These are phyloP conservation scores for Candida wancherniae DNA, from an alignment of 805 yeast genomes.

Conservation along the genomic window DNA sequence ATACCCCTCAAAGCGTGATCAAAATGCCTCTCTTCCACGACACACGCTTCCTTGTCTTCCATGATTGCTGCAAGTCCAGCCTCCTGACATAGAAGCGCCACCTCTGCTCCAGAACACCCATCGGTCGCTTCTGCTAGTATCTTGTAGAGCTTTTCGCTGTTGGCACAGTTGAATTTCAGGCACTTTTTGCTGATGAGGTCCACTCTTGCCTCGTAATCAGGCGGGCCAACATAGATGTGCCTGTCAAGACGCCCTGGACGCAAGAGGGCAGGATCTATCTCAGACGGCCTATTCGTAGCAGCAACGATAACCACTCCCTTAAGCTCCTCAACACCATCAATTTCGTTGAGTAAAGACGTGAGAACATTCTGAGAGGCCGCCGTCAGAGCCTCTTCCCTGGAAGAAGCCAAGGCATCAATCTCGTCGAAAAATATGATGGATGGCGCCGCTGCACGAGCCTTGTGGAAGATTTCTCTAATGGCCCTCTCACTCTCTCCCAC, in stretches of 20 bases:
- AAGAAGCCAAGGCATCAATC: conserved; percentile 86
- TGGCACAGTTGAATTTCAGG: conserved; percentile 51
- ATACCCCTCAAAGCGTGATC: conserved; percentile 63
- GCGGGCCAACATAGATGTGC: conserved; percentile 89
- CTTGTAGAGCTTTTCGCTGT: conserved; percentile 40
- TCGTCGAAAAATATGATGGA: conserved; percentile 96
- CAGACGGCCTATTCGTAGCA: conserved; percentile 93
- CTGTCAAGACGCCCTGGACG: conserved; percentile 96
- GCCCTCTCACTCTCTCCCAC: conserved; percentile 97
- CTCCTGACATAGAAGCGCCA: conserved; percentile 86
- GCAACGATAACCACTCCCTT: conserved; percentile 92
- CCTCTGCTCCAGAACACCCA: conserved; percentile 97
- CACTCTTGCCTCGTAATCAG: conserved; percentile 73
- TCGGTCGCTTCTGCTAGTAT: conserved; percentile 61
- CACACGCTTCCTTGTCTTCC: conserved; percentile 55
- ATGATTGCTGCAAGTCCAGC: conserved; percentile 94
- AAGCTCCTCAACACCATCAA: conserved; percentile 94
- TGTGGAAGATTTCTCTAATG: conserved; percentile 84
- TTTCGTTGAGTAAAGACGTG: conserved; percentile 87
- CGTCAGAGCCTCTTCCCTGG: conserved; percentile 60
- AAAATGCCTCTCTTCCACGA: conserved; percentile 64
- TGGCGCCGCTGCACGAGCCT: conserved; percentile 91
- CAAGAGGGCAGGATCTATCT: conserved; percentile 85
- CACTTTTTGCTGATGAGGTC: conserved; percentile 74
- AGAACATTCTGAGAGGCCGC: conserved; percentile 79